Base-by-base conservation (phyloP, 2,329 filamentous ascomycete genomes). In the Chaetothyriales sp. region DNA sequence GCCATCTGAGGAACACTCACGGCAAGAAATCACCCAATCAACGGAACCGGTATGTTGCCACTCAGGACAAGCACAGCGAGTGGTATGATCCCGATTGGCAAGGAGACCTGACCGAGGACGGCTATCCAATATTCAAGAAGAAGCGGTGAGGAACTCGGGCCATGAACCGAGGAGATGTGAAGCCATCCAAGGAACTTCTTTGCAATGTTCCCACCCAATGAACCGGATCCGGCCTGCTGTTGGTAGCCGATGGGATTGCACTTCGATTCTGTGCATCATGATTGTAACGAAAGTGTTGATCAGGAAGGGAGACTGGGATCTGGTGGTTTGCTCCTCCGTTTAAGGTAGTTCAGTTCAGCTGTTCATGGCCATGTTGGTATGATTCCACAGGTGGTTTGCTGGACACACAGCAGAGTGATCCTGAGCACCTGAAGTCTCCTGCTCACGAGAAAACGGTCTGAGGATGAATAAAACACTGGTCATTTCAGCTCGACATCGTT, bases 11-110 rank as follows among this genome's bases (percentile, higher is more conserved):
- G 42, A 71, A 70, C 58, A 71, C 68, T 47, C 69, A 71, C 60
- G 70, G 68, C 57, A 70, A 69, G 61, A 66, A 66, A 9, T 55
- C 57, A 15, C 52, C 53, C 26, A 68, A 67, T 44, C 67, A 68
- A 7, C 67, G 69, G 44, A 71, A 71, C 53, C 63, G 68, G 47
- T 71, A 71, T 50, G 69, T 71, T 4, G 68, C 69, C 8, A 71
- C 69, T 5, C 59, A 71, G 45, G 69, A 71, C 51, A 65, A 68
- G 22, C 63, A 58, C 25, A 70, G 68, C 46, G 62, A 61, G 7
- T 67, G 69, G 53, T 71, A 66, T 54, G 65, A 71, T 51, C 66
- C 67, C 0, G 67, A 70, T 8, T 71, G 68, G 61, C 64, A 66
- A 26, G 69, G 69, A 2, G 65, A 66, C 39, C 60, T 71, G 8